phyloP scores from a whole-genome alignment of 306 rosid genomes.

The Casuarina cunninghamiana region DNA sequence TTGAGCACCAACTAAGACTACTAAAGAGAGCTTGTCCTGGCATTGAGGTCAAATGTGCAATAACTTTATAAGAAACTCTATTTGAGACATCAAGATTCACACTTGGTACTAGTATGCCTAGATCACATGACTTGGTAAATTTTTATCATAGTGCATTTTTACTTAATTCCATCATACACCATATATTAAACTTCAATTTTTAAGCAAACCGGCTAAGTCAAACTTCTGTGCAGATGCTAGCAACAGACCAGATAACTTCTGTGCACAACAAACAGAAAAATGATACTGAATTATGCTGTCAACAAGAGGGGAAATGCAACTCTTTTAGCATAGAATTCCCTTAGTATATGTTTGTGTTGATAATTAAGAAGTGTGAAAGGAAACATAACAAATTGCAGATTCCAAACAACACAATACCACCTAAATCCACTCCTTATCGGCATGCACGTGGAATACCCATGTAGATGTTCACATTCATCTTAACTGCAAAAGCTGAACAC shows the following conservation, averaged over 20 bases:
- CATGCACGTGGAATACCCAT: neutral
- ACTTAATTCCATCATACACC: neutral
- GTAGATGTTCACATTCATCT: neutral
- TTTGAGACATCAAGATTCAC: neutral
- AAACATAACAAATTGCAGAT: slow-evolving; percentile 6
- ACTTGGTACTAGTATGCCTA: neutral
- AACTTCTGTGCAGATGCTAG: neutral
- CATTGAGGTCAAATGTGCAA: neutral
- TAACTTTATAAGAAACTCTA: neutral
- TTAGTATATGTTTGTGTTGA: neutral
- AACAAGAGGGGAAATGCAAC: neutral
- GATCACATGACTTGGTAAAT: neutral
- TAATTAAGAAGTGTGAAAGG: slow-evolving; percentile 13
- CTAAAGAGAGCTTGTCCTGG: neutral
- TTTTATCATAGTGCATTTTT: neutral
- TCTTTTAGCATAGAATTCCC: too few relatives aligned
- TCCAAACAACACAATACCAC: neutral
- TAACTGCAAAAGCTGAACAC: neutral
- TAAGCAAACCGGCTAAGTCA: too few relatives aligned
- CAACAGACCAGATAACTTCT: neutral
- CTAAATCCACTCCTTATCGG: neutral
- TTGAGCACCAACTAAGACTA: neutral
- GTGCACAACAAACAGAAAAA: neutral
- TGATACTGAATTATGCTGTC: neutral
- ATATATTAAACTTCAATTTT: neutral